A percentile compares a stretch with the other conserved stretches of the same genome.
phyloP scores from a whole-genome alignment of 352 stramenopile species.

The Phytopythium sindhum region DNA sequence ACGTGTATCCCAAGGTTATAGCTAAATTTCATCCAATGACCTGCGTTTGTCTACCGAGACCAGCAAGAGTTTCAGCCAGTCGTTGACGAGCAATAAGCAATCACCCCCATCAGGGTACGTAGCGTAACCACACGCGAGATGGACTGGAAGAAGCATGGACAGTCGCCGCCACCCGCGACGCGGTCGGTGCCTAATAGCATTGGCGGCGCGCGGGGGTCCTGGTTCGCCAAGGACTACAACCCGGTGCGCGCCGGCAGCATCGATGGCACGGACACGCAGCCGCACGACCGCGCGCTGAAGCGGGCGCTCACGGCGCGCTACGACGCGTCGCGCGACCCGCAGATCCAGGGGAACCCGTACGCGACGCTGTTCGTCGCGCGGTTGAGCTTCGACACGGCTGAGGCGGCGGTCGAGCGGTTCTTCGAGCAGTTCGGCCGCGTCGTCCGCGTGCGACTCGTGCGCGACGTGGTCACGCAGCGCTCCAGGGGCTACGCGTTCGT shows the following conservation, averaged over 20 bases:
- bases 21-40: constrained; percentile 9
- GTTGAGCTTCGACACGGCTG: constrained; percentile 51
- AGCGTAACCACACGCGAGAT: not conserved
- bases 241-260: constrained; percentile 67
- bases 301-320: constrained; percentile 47
- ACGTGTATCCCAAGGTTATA: not conserved
- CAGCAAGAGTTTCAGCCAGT: not conserved
- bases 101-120: too few species aligned
- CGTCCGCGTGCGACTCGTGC: constrained; percentile 53
- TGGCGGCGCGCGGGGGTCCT: constrained; percentile 17
- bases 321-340: constrained; percentile 47
- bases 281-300: constrained; percentile 64
- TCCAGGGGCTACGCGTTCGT: constrained; percentile 82
- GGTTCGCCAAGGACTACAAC: constrained; percentile 72
- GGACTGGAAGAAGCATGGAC: not conserved
- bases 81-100: not conserved
- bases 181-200: too few species aligned
- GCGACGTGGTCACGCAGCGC: constrained; percentile 52
- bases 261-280: constrained; percentile 52
- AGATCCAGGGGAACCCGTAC: constrained; percentile 64
- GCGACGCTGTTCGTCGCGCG: constrained; percentile 72
- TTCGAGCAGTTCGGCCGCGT: constrained; percentile 55
- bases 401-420: constrained; percentile 35
- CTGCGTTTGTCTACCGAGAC: too few species aligned
- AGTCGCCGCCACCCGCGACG: not conserved